Percentiles rank a stretch among this genome's conserved stretches.
Conservation (phyloP, 129 eudicot genomes). For the Tanacetum coccineum region DNA sequence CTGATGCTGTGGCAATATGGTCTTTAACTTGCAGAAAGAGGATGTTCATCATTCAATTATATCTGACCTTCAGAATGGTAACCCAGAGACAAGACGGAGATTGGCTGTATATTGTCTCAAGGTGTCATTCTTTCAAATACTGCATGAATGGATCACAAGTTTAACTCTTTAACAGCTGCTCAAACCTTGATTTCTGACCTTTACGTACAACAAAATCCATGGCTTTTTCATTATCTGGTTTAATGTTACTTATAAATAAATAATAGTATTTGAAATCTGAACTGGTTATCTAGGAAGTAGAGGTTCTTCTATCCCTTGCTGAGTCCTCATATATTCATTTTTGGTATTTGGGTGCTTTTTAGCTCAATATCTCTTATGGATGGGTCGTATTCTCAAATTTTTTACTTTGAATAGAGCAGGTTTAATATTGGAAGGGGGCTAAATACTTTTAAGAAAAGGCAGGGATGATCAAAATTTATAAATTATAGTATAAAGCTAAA, state of each 20-base stretch:
- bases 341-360: neutral
- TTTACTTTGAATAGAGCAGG: neutral
- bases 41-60: constrained; percentile 99
- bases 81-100: constrained; percentile 93
- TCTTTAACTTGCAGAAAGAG: constrained; percentile 74
- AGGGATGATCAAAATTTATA: neutral
- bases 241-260: neutral
- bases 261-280: neutral
- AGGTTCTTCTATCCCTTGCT: constrained; percentile 10
- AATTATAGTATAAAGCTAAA: neutral
- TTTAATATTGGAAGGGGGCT: neutral
- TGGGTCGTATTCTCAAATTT: neutral
- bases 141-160: constrained; percentile 14
- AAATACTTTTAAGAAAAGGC: neutral
- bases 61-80: constrained; percentile 97
- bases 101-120: constrained; percentile 98
- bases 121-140: constrained; percentile 38
- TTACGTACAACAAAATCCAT: constrained; percentile 5
- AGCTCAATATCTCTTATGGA: neutral
- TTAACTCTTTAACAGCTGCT: neutral
- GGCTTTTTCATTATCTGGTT: neutral
- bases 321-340: neutral
- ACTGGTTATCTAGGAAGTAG: constrained; percentile 14
- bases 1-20: constrained; percentile 15
- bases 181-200: neutral